These are phyloP conservation scores for Pseudomonodictys pantanalensis DNA, from an alignment of 495 filamentous ascomycete species.

Conservation along the genomic window DNA sequence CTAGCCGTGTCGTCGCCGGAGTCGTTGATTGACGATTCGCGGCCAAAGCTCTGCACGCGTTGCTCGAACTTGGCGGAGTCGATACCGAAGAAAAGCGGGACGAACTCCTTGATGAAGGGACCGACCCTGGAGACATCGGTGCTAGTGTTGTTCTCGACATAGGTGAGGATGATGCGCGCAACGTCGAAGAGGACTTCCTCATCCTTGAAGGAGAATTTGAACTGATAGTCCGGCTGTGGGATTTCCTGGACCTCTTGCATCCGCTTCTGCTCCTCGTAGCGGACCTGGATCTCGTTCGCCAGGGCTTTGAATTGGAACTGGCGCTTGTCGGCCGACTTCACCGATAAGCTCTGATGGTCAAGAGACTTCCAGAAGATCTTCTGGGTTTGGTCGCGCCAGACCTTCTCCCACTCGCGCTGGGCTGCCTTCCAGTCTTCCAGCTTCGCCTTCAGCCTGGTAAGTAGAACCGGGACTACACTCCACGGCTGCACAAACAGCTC, in stretches of 20 bases:
- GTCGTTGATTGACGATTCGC: slow-evolving; percentile 61
- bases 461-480: slow-evolving; percentile 78
- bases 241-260: slow-evolving; percentile 57
- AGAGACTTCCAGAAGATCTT: slow-evolving; percentile 91
- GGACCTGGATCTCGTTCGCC: slow-evolving; percentile 78
- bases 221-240: slow-evolving; percentile 66
- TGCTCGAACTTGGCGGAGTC: slow-evolving; percentile 71
- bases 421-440: slow-evolving; percentile 95
- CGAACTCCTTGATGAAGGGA: slow-evolving; percentile 82
- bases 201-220: slow-evolving; percentile 69
- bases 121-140: slow-evolving; percentile 72
- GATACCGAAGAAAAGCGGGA: slow-evolving; percentile 85
- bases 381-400: slow-evolving; percentile 93
- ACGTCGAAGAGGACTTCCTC: slow-evolving; percentile 76
- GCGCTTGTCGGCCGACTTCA: slow-evolving; percentile 81
- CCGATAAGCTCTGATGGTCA: slow-evolving; percentile 88
- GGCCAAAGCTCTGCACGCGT: slow-evolving; percentile 68
- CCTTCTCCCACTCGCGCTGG: slow-evolving; percentile 97
- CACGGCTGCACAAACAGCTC: slow-evolving; percentile 79
- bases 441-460: slow-evolving; percentile 85
- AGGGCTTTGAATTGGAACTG: slow-evolving; percentile 83
- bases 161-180: slow-evolving; percentile 73
- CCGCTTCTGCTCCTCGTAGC: slow-evolving; percentile 78
- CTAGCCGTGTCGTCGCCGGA: slow-evolving; percentile 58
- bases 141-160: slow-evolving; percentile 65